Evolutionary conservation across 805 yeast species (phyloP).

Genomic region (Ogataea paraovalis): DNA sequence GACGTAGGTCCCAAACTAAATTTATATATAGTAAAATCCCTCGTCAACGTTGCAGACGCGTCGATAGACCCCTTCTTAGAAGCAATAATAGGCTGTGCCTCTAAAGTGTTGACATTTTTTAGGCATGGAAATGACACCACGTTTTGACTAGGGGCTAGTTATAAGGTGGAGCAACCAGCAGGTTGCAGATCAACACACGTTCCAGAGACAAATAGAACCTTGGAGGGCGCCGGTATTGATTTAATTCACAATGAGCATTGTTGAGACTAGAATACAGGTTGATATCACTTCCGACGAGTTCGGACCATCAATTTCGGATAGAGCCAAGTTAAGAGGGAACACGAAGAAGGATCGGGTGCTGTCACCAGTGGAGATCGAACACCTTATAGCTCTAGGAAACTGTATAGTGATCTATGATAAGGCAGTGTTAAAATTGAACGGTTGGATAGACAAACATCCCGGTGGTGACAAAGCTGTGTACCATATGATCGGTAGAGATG

Average conservation of each 20-base stretch:
- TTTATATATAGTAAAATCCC: no score
- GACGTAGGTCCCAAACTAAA: no score
- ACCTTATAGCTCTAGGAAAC: conserved; percentile 62
- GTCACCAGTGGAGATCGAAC: conserved; percentile 46
- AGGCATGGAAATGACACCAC: neutral
- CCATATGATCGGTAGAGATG: conserved; percentile 87
- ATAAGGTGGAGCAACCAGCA: no score
- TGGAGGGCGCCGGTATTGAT: no score
- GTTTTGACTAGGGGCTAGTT: neutral
- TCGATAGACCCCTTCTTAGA: neutral
- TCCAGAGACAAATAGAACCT: no score
- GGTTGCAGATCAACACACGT: no score
- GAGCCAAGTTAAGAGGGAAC: neutral
- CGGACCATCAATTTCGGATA: neutral
- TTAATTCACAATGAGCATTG: neutral
- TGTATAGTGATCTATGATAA: conserved; percentile 64
- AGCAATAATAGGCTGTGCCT: neutral
- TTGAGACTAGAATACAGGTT: neutral
- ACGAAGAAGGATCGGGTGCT: conserved; percentile 18
- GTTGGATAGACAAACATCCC: conserved; percentile 75
- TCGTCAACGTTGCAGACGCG: no score
- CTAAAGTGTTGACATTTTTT: neutral
- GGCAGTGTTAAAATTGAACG: conserved; percentile 58
- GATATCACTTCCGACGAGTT: neutral
- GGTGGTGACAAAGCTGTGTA: conserved; percentile 84